phyloP scores from a whole-genome alignment of 1,284 basidiomycete species.

The Naganishia liquefaciens region DNA sequence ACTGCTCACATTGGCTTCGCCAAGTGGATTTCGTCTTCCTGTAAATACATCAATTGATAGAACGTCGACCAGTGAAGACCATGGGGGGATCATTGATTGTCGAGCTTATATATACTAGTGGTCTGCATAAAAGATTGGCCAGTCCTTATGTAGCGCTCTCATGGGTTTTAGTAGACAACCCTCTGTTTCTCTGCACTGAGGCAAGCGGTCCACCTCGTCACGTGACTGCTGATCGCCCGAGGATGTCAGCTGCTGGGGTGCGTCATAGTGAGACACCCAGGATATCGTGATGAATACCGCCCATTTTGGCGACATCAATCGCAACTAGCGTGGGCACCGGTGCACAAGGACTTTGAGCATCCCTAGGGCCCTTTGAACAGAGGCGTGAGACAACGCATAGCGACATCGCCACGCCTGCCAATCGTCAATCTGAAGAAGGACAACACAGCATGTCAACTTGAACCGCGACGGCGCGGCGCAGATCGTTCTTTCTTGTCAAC shows the following conservation, averaged over 20 bases:
- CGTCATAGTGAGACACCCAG: constrained; percentile 6
- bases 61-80: no score
- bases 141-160: no score
- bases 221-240: neutral
- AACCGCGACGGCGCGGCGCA: neutral
- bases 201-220: neutral
- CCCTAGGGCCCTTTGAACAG: neutral
- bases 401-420: neutral
- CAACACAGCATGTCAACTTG: neutral
- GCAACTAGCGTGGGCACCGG: no score
- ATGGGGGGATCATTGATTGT: no score
- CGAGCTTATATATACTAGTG: no score
- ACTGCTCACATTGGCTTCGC: no score
- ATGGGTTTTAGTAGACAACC: no score
- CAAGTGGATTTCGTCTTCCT: no score
- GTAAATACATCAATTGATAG: no score
- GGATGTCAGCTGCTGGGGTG: constrained; percentile 8
- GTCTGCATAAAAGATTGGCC: no score
- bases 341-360: neutral
- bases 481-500: neutral
- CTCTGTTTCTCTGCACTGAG: no score
- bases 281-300: neutral
- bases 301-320: neutral
- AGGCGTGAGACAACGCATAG: neutral
- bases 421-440: neutral